Conservation (phyloP, 352 stramenopile species). For the Phytopythium cucurbitacearum region DNA sequence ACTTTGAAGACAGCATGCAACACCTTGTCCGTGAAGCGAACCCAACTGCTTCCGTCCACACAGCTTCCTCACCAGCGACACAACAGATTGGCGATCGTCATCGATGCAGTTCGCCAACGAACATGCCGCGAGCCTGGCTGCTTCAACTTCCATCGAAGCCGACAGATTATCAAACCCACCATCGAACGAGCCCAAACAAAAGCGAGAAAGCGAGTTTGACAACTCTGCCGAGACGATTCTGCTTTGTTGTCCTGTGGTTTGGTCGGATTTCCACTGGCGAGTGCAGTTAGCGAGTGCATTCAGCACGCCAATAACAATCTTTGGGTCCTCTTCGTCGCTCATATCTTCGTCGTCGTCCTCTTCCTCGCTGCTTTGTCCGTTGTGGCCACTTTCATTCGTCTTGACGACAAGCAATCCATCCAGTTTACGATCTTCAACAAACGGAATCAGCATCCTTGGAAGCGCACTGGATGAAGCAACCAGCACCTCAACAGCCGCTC, state of each 20-base stretch:
- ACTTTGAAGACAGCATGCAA: conserved; percentile 45
- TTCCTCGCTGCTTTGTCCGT: conserved; percentile 1
- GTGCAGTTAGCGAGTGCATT: conserved; percentile 55
- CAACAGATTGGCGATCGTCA: no score
- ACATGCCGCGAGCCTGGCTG: conserved; percentile 50
- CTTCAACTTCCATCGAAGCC: conserved; percentile 24
- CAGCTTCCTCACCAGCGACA: conserved; percentile 25
- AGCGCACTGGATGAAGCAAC: conserved; percentile 41
- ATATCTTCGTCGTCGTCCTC: conserved; percentile 33
- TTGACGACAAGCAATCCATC: conserved; percentile 37
- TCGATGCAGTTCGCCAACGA: conserved; percentile 36
- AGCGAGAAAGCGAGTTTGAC: conserved; percentile 37
- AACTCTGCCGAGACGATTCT: conserved; percentile 26
- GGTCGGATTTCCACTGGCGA: conserved; percentile 23
- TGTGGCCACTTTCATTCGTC: not conserved
- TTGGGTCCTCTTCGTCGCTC: conserved; percentile 23
- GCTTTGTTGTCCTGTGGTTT: conserved; percentile 7
- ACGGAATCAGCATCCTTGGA: conserved; percentile 46
- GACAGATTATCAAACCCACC: conserved; percentile 19
- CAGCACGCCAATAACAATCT: conserved; percentile 47
- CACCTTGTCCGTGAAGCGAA: conserved; percentile 10
- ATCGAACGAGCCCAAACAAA: conserved; percentile 35
- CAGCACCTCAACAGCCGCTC: conserved; percentile 49
- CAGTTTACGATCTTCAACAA: conserved; percentile 41
- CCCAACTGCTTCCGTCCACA: conserved; percentile 45